These are phyloP conservation scores for Coccomyxa sp. DNA, from an alignment of 139 green algal species.

Conservation along the genomic window DNA sequence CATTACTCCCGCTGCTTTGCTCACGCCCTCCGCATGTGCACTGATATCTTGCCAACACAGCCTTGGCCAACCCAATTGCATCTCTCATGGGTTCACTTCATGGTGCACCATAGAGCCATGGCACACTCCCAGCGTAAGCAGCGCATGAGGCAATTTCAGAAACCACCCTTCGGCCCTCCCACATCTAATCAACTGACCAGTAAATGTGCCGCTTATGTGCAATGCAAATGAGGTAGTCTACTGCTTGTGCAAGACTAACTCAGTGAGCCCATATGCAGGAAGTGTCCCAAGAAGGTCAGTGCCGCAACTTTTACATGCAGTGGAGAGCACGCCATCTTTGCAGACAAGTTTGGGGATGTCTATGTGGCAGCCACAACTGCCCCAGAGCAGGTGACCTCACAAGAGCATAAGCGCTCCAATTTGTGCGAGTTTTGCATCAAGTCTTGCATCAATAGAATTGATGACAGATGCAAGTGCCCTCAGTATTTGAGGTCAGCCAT, in stretches of 20 bases:
- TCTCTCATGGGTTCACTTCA: too few species aligned
- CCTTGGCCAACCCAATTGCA: too few species aligned
- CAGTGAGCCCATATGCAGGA: constrained; percentile 24
- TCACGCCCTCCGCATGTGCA: too few species aligned
- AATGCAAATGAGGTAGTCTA: too few species aligned
- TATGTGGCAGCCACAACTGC: constrained; percentile 19
- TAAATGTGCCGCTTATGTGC: too few species aligned
- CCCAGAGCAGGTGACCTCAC: background rate
- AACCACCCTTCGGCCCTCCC: too few species aligned
- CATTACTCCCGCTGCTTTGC: background rate
- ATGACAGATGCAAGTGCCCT: background rate
- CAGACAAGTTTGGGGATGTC: constrained; percentile 88
- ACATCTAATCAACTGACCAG: too few species aligned
- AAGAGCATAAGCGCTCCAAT: background rate
- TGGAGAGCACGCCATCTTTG: constrained; percentile 44
- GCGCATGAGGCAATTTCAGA: too few species aligned
- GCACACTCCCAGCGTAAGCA: too few species aligned
- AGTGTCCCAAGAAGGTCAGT: constrained; percentile 64
- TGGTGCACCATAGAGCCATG: too few species aligned
- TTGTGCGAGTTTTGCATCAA: background rate
- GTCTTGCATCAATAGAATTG: background rate
- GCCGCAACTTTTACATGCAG: constrained; percentile 53
- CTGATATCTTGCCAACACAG: too few species aligned
- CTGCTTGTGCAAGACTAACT: background rate
- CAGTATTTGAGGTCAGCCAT: background rate